Conservation (phyloP, 805 yeast species). For the Candida vaughaniae region DNA sequence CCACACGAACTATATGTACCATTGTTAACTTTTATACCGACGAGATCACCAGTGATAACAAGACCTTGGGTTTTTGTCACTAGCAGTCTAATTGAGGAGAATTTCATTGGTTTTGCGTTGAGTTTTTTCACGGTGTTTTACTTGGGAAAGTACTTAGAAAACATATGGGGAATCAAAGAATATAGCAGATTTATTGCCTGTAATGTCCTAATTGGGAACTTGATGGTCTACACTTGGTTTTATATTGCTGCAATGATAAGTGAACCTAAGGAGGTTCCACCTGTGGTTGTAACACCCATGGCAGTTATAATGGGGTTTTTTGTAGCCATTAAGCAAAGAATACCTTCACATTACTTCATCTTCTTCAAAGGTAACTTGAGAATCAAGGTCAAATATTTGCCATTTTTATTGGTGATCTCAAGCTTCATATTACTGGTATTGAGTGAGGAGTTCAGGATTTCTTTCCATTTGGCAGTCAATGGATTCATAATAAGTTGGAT, state of each 20-base stretch:
- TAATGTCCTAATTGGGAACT: conserved; percentile 35
- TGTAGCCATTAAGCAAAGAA: conserved; percentile 64
- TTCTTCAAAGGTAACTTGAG: conserved; percentile 47
- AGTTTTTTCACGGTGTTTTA: conserved; percentile 41
- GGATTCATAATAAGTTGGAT: conserved; percentile 41
- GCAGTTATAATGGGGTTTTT: conserved; percentile 58
- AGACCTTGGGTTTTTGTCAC: conserved; percentile 55
- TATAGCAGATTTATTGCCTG: conserved; percentile 46
- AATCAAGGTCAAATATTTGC: conserved; percentile 41
- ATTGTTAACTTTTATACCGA: conserved; percentile 49
- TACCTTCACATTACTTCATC: conserved; percentile 58
- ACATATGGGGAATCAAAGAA: conserved; percentile 60
- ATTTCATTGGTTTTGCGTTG: conserved; percentile 35
- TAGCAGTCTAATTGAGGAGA: conserved; percentile 46
- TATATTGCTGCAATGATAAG: conserved; percentile 14
- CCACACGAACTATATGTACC: conserved; percentile 51
- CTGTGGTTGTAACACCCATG: conserved; percentile 52
- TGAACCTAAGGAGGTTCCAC: conserved; percentile 27
- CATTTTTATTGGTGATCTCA: conserved; percentile 28
- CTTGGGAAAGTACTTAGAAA: conserved; percentile 65
- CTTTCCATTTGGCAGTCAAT: conserved; percentile 21
- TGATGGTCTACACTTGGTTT: conserved; percentile 28
- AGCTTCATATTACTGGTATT: conserved; percentile 23
- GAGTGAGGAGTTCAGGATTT: conserved; percentile 27
- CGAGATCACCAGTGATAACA: conserved; percentile 34